These are phyloP conservation scores for Hypericum perforatum DNA, from an alignment of 345 rosid species.

Conservation along the genomic window DNA sequence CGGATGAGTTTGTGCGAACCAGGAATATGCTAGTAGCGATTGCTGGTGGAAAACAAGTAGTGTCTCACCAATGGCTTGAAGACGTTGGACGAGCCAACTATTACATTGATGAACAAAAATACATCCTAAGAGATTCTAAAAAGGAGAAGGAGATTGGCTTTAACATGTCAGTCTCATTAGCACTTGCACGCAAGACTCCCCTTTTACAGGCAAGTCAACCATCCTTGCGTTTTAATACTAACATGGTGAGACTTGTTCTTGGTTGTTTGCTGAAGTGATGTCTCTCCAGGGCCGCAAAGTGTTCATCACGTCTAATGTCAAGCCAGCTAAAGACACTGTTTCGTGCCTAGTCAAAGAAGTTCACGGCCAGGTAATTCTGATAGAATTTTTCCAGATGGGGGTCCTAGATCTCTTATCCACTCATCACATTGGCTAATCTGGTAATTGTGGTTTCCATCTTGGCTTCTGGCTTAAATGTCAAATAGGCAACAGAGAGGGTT, in stretches of 20 bases:
- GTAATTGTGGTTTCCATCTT: not conserved
- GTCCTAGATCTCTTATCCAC: no score
- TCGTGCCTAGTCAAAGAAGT: slow-evolving; percentile 54
- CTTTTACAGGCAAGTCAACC: slow-evolving; percentile 39
- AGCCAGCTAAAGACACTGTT: slow-evolving; percentile 59
- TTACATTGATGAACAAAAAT: slow-evolving; percentile 57
- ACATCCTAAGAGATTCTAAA: slow-evolving; percentile 49
- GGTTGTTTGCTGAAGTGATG: slow-evolving; percentile 5
- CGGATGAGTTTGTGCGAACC: slow-evolving; percentile 72
- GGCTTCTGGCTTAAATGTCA: slow-evolving; percentile 14
- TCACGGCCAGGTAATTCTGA: slow-evolving; percentile 50
- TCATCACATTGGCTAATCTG: not conserved
- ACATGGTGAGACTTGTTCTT: slow-evolving; percentile 1
- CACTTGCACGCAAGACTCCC: slow-evolving; percentile 52
- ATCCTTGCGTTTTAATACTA: slow-evolving; percentile 3
- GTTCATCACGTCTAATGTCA: slow-evolving; percentile 54
- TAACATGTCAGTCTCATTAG: slow-evolving; percentile 60
- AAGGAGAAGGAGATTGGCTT: slow-evolving; percentile 80
- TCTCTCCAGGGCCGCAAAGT: slow-evolving; percentile 56
- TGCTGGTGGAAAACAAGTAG: slow-evolving; percentile 74
- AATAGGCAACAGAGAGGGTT: slow-evolving; percentile 62
- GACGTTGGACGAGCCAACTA: slow-evolving; percentile 56
- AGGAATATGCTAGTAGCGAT: slow-evolving; percentile 86
- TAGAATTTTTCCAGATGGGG: no score
- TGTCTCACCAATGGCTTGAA: slow-evolving; percentile 75